Evolutionary conservation across 2,329 filamentous ascomycete genomes (phyloP), one percentile per base, ranked within the genome.

Genomic region (Botryotinia narcissicola): DNA sequence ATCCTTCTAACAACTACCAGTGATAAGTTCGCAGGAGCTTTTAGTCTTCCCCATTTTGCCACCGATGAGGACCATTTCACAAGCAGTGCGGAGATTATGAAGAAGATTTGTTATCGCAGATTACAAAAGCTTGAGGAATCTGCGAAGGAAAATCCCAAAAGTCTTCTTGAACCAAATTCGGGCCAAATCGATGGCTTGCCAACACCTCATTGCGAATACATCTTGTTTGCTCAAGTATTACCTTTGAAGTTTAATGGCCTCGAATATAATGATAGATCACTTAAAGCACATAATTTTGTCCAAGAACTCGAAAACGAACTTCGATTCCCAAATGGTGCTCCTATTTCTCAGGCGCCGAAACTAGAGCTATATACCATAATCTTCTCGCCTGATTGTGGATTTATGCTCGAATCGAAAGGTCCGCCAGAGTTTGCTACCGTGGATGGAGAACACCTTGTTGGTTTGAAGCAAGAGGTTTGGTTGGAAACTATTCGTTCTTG

Each of bases 21-120:
- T 82, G 93, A 97, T 80, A 98, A 97, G 84, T 96, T 96, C 79
- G 90, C 92, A n/a, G 95, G 96, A 61, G 91, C 98, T 73, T 97
- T 97, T 81, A 92, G 91, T 3, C 84, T 98, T 64, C 95, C 96
- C 40, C 94, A 98, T 82, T 87, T 99, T 70, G 86, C 92, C 0
- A 87, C 93, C 25, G 88, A 86, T 9, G 80, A 84, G 35, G 83
- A 84, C 5, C 84, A 88, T 67, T 90, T 87, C 79, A 81, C 83
- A 79, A 86, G 87, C 75, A 86, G 89, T 83, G 81, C 91, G 79
- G 84, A 84, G 69, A 84, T 97, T 25, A 85, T 98, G 51, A 93
- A 95, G 78, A 85, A 87, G 76, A 95, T 93, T 0, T 84, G 98
- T 22, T 87, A 89, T 32, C 85, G 88, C 70, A 87, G 89, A 0